Conservation (phyloP, 345 rosid species). For the Kernera saxatilis region DNA sequence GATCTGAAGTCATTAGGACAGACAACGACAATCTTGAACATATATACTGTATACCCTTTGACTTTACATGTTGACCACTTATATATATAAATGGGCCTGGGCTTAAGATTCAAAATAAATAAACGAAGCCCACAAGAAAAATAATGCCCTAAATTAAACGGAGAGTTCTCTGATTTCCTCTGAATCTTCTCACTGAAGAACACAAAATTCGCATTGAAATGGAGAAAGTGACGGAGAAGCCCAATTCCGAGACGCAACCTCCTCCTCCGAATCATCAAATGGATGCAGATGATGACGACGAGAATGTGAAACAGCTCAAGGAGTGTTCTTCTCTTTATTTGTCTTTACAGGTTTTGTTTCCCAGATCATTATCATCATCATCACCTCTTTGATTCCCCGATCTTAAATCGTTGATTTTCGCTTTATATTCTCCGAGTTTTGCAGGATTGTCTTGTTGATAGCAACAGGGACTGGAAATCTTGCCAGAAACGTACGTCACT, state of each 20-base stretch:
- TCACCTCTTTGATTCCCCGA: background rate
- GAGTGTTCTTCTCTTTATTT: constrained; percentile 77
- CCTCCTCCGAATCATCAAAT: constrained; percentile 38
- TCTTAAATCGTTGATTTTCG: constrained; percentile 15
- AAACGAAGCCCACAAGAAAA: background rate
- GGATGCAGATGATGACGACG: constrained; percentile 80
- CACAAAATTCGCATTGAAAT: background rate
- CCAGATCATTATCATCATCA: background rate
- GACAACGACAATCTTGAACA: background rate
- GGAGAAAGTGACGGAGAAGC: constrained; percentile 19
- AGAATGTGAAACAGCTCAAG: constrained; percentile 78
- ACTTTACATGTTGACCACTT: constrained; percentile 18
- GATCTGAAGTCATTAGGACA: constrained; percentile 18
- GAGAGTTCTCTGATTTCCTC: background rate
- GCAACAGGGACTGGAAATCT: constrained; percentile 76
- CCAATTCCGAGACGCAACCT: background rate
- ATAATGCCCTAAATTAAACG: background rate
- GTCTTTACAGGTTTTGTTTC: constrained; percentile 53
- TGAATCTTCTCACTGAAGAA: background rate
- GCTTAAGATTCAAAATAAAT: background rate
- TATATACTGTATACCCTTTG: too few species aligned
- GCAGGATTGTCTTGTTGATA: constrained; percentile 74
- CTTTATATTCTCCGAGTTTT: background rate
- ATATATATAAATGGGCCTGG: constrained; percentile 10
- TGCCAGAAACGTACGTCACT: constrained; percentile 61